Evolutionary conservation across 805 yeast species (phyloP).

Genomic region (Starmerella stigmatis): DNA sequence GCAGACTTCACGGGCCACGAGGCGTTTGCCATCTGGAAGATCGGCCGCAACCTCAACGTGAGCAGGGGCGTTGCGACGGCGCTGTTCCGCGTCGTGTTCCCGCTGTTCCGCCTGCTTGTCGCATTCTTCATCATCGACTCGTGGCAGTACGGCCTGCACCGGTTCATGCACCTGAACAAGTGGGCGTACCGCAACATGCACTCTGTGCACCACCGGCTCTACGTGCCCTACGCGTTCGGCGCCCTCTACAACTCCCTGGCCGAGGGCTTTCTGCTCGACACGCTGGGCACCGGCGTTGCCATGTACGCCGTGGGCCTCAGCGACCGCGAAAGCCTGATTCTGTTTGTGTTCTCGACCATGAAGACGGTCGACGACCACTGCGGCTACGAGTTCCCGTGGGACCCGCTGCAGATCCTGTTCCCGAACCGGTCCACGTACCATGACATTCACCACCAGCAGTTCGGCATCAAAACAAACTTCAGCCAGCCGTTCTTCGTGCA

Average conservation of each 20-base stretch:
- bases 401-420: constrained; percentile 78
- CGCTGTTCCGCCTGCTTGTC: constrained; percentile 43
- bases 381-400: constrained; percentile 90
- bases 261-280: constrained; percentile 88
- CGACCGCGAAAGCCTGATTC: constrained; percentile 63
- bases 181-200: constrained; percentile 70
- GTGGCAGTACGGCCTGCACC: constrained; percentile 90
- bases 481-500: constrained; percentile 93
- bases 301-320: constrained; percentile 50
- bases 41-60: constrained; percentile 32
- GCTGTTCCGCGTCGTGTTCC: constrained; percentile 53
- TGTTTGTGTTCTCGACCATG: constrained; percentile 81
- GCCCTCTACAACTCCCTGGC: constrained; percentile 90
- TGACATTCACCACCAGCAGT: constrained; percentile 93
- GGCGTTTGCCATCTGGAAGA: constrained; percentile 38
- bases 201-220: constrained; percentile 86
- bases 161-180: constrained; percentile 77
- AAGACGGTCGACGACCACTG: constrained; percentile 98
- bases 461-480: constrained; percentile 87
- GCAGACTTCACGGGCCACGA: constrained; percentile 42
- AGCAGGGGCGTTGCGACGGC: constrained; percentile 35
- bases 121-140: constrained; percentile 77
- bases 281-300: constrained; percentile 84
- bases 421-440: constrained; percentile 95
- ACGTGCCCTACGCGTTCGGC: constrained; percentile 95